Conservation (phyloP, 257 asterid species). For the Osmanthus fragrans region DNA sequence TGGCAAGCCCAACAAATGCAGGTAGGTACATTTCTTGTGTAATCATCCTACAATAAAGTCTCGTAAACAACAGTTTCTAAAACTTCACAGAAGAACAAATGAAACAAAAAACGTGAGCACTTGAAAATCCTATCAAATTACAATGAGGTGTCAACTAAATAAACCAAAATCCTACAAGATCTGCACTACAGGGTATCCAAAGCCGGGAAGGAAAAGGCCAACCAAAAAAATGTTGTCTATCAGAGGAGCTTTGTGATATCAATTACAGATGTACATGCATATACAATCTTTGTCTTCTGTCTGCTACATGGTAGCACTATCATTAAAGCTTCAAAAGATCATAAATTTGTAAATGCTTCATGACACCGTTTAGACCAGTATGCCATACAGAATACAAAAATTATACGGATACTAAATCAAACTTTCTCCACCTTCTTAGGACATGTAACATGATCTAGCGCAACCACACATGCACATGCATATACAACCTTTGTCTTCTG, state of each 20-base stretch:
- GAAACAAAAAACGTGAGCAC: background rate
- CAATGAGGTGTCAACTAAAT: constrained; percentile 12
- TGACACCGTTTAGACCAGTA: background rate
- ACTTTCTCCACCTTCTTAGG: background rate
- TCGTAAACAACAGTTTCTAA: background rate
- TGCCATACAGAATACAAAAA: background rate
- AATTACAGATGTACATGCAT: background rate
- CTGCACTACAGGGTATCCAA: too few relatives aligned
- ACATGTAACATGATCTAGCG: background rate
- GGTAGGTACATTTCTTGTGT: constrained; percentile 74
- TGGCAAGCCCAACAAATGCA: constrained; percentile 81
- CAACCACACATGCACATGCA: background rate
- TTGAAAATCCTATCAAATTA: background rate
- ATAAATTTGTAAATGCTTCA: background rate
- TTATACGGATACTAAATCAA: background rate
- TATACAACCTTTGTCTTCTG: background rate
- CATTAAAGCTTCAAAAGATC: background rate
- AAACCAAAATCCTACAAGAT: background rate
- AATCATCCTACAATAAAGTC: constrained; percentile 77
- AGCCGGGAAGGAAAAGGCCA: background rate
- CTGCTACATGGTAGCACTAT: background rate
- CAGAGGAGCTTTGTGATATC: background rate
- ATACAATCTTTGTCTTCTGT: background rate
- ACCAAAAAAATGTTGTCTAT: background rate
- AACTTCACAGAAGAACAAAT: background rate